These are phyloP conservation scores for Misopates orontium DNA, from an alignment of 257 asterid genomes.

Conservation along the genomic window DNA sequence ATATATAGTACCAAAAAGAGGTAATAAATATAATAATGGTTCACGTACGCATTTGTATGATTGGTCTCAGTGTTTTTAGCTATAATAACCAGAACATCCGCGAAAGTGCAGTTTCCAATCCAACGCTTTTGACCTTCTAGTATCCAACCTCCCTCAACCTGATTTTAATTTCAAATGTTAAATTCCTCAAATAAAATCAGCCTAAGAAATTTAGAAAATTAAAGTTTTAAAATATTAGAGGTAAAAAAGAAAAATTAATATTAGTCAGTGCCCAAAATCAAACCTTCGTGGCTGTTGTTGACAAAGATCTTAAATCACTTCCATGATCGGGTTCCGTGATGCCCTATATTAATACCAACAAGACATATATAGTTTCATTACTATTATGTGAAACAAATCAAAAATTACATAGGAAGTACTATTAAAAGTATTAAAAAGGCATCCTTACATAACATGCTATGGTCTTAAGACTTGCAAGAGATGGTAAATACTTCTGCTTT, in stretches of 20 bases:
- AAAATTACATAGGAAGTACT: no score
- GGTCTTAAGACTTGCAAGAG: constrained; percentile 7
- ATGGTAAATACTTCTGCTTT: constrained; percentile 16
- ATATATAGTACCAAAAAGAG: no score
- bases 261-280: no score
- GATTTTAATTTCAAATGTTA: neutral
- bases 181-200: neutral
- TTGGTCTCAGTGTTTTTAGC: neutral
- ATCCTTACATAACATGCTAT: constrained; percentile 18
- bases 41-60: neutral
- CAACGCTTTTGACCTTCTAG: constrained; percentile 13
- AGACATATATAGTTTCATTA: no score
- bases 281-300: constrained; percentile 20
- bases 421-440: neutral
- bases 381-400: no score
- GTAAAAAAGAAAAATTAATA: no score
- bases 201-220: no score
- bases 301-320: constrained; percentile 1
- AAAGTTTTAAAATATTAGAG: no score
- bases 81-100: constrained; percentile 10
- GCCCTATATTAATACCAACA: no score
- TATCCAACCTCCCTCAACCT: constrained; percentile 11
- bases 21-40: no score
- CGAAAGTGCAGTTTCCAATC: constrained; percentile 17
- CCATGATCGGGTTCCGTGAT: constrained; percentile 17